Evolutionary conservation across 345 rosid species (phyloP).

Genomic region (Populus alba): DNA sequence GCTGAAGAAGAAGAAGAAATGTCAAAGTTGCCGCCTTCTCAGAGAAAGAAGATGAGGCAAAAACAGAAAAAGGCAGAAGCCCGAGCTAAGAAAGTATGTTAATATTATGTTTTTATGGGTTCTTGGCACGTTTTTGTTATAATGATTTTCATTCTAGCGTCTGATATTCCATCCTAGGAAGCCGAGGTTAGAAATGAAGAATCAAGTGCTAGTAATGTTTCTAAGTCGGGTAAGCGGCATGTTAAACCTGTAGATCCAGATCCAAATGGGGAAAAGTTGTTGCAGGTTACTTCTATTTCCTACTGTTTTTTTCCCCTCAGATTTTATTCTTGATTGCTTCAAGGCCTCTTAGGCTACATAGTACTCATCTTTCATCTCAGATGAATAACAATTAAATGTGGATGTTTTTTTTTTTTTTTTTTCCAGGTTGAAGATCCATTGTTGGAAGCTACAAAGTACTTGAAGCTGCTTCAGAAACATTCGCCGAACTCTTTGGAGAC

Average conservation of each 20-base stretch:
- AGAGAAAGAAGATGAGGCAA: conserved; percentile 86
- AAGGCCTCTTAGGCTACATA: conserved; percentile 1
- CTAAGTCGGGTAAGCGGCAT: conserved; percentile 84
- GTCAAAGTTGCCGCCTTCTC: conserved; percentile 81
- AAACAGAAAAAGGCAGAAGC: conserved; percentile 96
- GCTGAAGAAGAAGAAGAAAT: conserved; percentile 72
- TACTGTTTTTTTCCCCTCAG: neutral
- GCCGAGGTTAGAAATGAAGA: conserved; percentile 88
- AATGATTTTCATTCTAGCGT: conserved; percentile 20
- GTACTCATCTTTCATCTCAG: conserved; percentile 6
- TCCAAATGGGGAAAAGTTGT: conserved; percentile 83
- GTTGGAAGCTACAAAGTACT: conserved; percentile 85
- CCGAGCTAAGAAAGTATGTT: conserved; percentile 85
- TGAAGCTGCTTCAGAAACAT: conserved; percentile 86
- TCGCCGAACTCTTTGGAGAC: conserved; percentile 83
- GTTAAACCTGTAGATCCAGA: conserved; percentile 93
- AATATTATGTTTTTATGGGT: neutral
- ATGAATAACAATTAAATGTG: conserved; percentile 13
- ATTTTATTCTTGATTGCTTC: neutral
- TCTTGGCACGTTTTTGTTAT: conserved; percentile 8
- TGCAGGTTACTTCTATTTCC: conserved; percentile 62
- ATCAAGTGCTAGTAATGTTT: conserved; percentile 55
- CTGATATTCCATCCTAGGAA: conserved; percentile 52
- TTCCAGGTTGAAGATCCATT: conserved; percentile 83
- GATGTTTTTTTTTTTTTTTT: conserved; percentile 3